phyloP scores from a whole-genome alignment of 1,139 yeast species.

The Blastobotrys arbuscula region DNA sequence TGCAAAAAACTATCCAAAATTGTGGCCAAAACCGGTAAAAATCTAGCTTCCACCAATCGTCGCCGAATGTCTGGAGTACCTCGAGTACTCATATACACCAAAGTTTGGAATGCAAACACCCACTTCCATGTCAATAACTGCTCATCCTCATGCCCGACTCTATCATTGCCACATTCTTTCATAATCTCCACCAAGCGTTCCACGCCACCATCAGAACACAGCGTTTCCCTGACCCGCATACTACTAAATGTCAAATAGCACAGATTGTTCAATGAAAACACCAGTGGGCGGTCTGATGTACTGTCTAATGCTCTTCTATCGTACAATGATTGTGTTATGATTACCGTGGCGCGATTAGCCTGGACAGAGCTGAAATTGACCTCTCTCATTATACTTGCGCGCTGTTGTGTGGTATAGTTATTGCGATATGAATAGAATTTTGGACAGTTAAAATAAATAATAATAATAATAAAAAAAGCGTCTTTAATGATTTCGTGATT shows the following conservation, averaged over 20 bases:
- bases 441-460: too few relatives aligned
- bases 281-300: constrained; percentile 82
- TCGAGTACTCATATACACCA: constrained; percentile 85
- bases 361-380: constrained; percentile 76
- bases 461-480: too few relatives aligned
- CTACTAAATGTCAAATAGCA: constrained; percentile 83
- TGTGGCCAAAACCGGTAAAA: constrained; percentile 85
- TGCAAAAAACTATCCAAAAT: constrained; percentile 74
- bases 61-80: constrained; percentile 84
- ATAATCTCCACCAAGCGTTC: constrained; percentile 82
- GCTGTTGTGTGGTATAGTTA: too few relatives aligned
- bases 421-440: too few relatives aligned
- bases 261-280: constrained; percentile 83
- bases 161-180: constrained; percentile 13
- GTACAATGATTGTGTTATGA: constrained; percentile 81
- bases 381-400: constrained; percentile 60
- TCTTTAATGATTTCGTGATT: too few relatives aligned
- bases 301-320: constrained; percentile 92
- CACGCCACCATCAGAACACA: constrained; percentile 85
- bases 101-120: constrained; percentile 90
- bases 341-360: constrained; percentile 81
- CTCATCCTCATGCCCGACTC: constrained; percentile 13
- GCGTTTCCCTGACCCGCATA: constrained; percentile 83
- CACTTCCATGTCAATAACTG: constrained; percentile 86
- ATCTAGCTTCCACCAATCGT: constrained; percentile 86